Conservation (phyloP, 805 yeast genomes). For the Candida dajiaensis region DNA sequence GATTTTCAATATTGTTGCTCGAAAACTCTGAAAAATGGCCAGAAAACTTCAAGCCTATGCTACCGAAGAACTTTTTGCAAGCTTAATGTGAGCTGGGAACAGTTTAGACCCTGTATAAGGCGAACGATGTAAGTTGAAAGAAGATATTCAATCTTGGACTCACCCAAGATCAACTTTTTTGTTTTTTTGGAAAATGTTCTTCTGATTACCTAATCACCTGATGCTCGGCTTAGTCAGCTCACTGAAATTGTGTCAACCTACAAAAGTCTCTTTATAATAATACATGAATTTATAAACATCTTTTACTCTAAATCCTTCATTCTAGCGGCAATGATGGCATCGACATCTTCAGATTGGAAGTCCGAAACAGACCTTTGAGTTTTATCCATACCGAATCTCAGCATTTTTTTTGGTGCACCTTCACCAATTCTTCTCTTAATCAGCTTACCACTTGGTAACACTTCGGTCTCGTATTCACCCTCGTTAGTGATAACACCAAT, state of each 20-base stretch:
- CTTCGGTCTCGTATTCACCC: conserved; percentile 42
- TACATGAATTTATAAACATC: neutral
- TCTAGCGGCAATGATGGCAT: conserved; percentile 48
- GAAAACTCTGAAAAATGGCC: neutral
- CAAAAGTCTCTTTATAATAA: too few species aligned
- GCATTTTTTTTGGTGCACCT: conserved; percentile 26
- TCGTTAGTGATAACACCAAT: conserved; percentile 10
- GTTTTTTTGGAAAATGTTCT: too few species aligned
- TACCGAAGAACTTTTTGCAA: neutral
- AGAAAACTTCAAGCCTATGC: neutral
- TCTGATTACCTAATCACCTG: neutral
- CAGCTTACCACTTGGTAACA: conserved; percentile 70
- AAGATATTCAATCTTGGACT: neutral
- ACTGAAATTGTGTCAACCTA: too few species aligned
- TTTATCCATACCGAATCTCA: conserved; percentile 30
- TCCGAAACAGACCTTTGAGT: conserved; percentile 1
- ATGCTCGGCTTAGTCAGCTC: neutral
- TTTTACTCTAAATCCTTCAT: conserved; percentile 31
- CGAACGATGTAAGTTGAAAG: neutral
- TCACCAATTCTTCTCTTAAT: conserved; percentile 36
- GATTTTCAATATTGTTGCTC: neutral
- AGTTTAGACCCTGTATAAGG: neutral
- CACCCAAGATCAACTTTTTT: neutral
- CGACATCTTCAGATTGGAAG: conserved; percentile 32
- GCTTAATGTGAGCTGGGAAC: neutral